Percentiles rank a stretch among this genome's conserved stretches.
Conservation (phyloP, 1,139 yeast genomes). For the Pichia sp. region DNA sequence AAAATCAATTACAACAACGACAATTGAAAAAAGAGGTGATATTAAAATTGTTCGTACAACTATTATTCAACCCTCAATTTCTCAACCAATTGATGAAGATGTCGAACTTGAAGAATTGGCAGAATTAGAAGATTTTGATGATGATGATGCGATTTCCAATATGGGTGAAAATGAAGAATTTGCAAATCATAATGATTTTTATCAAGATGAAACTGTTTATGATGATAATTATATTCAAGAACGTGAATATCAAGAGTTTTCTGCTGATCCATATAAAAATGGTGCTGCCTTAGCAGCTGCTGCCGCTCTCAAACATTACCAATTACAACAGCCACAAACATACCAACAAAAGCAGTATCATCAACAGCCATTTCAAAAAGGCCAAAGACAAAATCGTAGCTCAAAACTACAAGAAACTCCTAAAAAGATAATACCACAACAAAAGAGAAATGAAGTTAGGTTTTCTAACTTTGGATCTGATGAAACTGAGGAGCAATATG, state of each 20-base stretch:
- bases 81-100: constrained; percentile 15
- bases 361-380: not conserved
- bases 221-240: not conserved
- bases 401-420: not conserved
- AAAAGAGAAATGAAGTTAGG: not conserved
- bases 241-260: not conserved
- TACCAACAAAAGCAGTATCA: not conserved
- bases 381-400: not conserved
- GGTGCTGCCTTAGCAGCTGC: constrained; percentile 12
- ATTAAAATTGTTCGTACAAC: constrained; percentile 30
- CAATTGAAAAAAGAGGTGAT: constrained; percentile 29
- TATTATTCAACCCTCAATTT: constrained; percentile 9
- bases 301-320: constrained; percentile 1
- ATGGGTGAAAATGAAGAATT: not conserved
- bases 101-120: constrained; percentile 15
- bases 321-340: not conserved
- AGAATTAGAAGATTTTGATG: constrained; percentile 19
- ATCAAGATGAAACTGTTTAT: not conserved
- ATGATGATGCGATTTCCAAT: constrained; percentile 1
- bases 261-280: constrained; percentile 6
- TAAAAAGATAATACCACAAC: not conserved
- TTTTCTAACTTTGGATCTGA: not conserved
- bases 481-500: not conserved
- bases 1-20: constrained; percentile 29
- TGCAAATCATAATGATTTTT: not conserved